A percentile compares a stretch with the other conserved stretches of the same genome.
Evolutionary conservation across 2,329 filamentous ascomycete genomes (phyloP).

Genomic region (Neoscytalidium dimidiatum): DNA sequence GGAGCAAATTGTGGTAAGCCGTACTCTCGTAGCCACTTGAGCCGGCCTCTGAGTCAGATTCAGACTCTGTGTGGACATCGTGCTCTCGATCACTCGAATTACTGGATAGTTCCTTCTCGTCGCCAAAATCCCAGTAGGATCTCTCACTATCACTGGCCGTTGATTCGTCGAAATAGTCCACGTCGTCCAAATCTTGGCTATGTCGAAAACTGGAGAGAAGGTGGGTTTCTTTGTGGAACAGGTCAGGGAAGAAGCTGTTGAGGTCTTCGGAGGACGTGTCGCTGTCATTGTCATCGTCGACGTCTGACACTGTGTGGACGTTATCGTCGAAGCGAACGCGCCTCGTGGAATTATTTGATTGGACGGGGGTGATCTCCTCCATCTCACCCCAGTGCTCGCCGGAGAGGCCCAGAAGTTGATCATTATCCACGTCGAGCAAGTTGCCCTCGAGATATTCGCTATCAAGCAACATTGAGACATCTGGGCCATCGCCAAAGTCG

Average conservation of each 20-base stretch:
- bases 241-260: conserved; percentile 71
- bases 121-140: conserved; percentile 66
- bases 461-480: conserved; percentile 31
- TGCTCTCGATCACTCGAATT: conserved; percentile 26
- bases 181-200: conserved; percentile 69
- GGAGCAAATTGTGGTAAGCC: conserved; percentile 31
- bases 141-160: conserved; percentile 38
- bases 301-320: conserved; percentile 63
- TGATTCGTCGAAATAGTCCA: conserved; percentile 43
- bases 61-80: conserved; percentile 29
- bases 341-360: conserved; percentile 42
- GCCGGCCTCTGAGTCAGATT: conserved; percentile 43
- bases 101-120: conserved; percentile 43
- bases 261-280: conserved; percentile 56
- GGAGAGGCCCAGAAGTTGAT: neutral
- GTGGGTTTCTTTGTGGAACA: conserved; percentile 74
- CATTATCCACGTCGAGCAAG: conserved; percentile 12
- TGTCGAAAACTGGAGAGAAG: conserved; percentile 72
- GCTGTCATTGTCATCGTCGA: conserved; percentile 29
- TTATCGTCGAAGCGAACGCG: conserved; percentile 74
- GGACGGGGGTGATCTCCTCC: neutral
- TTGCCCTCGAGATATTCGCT: conserved; percentile 26
- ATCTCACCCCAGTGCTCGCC: conserved; percentile 4
- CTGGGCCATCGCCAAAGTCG: conserved; percentile 17
- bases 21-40: conserved; percentile 63